Base-by-base conservation (phyloP, 2,329 filamentous ascomycete species). In the Colletotrichum magnum region DNA sequence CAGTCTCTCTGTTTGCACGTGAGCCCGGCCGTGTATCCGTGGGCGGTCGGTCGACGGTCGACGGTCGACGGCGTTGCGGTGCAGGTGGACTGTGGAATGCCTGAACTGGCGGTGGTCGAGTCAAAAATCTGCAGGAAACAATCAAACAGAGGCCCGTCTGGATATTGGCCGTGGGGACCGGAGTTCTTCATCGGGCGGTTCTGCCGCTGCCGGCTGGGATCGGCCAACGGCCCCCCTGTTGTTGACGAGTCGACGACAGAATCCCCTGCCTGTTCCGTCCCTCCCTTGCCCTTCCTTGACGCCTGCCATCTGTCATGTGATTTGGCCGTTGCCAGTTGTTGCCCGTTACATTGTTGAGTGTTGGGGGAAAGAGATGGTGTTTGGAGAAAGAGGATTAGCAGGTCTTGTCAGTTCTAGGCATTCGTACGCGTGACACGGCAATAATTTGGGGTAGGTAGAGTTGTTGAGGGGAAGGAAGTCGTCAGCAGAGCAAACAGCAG, bases 81-180 rank as follows among this genome's bases (percentile, higher is more conserved):
- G 52, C 21, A 36, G 64, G 64, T 58, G 64, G 59, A 16, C 48
- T 64, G 36, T 6, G 36, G 64, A 36, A 36, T 45, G 60, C 26
- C 50, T 52, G 32, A 36, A 36, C 52, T 64, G 32, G 16, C 56
- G 53, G 47, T 64, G 32, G n/a, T 36, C 62, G 61, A 68, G 61
- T 59, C 61, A 68, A 68, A 65, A 58, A n/a, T 53, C 21, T 65
- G 61, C 54, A 58, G 48, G 28, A 65, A 5, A 24, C 43, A 45
- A 50, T 68, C 36, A 13, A 59, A 56, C 43, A 53, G 32, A 54
- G 36, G 65, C 26, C 41, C 41, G n/a, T 51, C 32, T 50, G 26
- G 59, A 64, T 39, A 57, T 57, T 43, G 43, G 32, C 24, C 26
- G 21, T 48, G 65, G 54, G 65, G 61, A 65, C 16, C 53, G 15